phyloP scores from a whole-genome alignment of 495 filamentous ascomycete genomes.

The Penicillium diatomitis region DNA sequence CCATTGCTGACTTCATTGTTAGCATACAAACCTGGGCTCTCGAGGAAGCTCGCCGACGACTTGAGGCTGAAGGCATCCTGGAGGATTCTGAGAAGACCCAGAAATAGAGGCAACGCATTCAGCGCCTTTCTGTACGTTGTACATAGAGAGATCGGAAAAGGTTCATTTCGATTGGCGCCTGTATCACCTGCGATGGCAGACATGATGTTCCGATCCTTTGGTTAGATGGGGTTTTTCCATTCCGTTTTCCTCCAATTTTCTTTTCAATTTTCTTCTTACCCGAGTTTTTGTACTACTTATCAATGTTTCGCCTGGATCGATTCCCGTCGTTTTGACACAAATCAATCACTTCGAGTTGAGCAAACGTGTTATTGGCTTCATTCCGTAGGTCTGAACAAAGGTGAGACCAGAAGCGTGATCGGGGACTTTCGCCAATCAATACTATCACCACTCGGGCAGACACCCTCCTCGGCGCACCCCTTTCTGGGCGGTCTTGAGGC shows the following conservation, averaged over 20 bases:
- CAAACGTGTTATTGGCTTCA: too few relatives aligned
- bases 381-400: too few relatives aligned
- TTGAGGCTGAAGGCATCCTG: constrained; percentile 92
- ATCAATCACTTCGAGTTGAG: constrained; percentile 1
- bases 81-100: constrained; percentile 55
- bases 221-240: constrained; percentile 33
- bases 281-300: constrained; percentile 29
- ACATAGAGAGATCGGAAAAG: constrained; percentile 38
- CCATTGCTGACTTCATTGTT: constrained; percentile 16
- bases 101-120: constrained; percentile 21
- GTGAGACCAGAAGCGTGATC: neutral
- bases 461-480: neutral
- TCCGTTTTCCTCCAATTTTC: constrained; percentile 1
- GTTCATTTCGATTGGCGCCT: constrained; percentile 25
- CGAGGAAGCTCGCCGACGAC: constrained; percentile 84
- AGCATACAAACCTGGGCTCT: constrained; percentile 99
- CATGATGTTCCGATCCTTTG: constrained; percentile 27
- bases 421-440: neutral
- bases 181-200: constrained; percentile 24
- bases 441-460: neutral
- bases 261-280: constrained; percentile 3
- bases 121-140: constrained; percentile 34
- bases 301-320: constrained; percentile 18
- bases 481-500: neutral
- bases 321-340: constrained; percentile 22